Evolutionary conservation across 129 eudicot genomes (phyloP).

Genomic region (Silybum marianum): DNA sequence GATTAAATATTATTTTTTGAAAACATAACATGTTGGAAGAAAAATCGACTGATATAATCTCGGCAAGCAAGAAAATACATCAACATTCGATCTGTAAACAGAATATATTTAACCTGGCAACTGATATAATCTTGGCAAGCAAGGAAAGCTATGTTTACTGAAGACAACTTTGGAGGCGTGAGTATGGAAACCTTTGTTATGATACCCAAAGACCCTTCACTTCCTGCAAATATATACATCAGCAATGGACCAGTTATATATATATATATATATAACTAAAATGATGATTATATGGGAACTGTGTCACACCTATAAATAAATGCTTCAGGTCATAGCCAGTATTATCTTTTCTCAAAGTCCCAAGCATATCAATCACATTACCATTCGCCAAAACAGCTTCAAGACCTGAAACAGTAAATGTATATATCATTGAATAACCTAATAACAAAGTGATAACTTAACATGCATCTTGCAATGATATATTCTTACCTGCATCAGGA

Average conservation of each 20-base stretch:
- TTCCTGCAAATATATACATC: conserved; percentile 56
- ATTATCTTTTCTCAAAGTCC: conserved; percentile 93
- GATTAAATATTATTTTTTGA: neutral
- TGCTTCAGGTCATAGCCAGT: conserved; percentile 99
- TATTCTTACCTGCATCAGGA: no score
- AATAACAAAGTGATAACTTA: neutral
- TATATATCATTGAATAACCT: neutral
- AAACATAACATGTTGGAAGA: neutral
- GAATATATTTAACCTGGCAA: conserved; percentile 74
- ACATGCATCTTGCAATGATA: no score
- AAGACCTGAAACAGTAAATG: conserved; percentile 56
- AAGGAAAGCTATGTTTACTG: conserved; percentile 86
- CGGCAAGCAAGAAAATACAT: conserved; percentile 2
- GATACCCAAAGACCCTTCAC: conserved; percentile 97
- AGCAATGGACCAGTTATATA: conserved; percentile 6
- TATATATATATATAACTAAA: neutral
- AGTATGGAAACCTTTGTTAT: conserved; percentile 87
- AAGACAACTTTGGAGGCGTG: conserved; percentile 84
- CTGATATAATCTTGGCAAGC: conserved; percentile 87
- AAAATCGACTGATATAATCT: neutral
- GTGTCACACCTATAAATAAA: conserved; percentile 79
- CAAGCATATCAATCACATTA: conserved; percentile 91
- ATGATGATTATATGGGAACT: conserved; percentile 24
- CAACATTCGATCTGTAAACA: neutral
- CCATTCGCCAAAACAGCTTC: conserved; percentile 98